Percentiles rank a stretch among this genome's conserved stretches.
These are phyloP conservation scores for Elaeagnus macrophylla DNA, from an alignment of 306 rosid species.

Conservation along the genomic window DNA sequence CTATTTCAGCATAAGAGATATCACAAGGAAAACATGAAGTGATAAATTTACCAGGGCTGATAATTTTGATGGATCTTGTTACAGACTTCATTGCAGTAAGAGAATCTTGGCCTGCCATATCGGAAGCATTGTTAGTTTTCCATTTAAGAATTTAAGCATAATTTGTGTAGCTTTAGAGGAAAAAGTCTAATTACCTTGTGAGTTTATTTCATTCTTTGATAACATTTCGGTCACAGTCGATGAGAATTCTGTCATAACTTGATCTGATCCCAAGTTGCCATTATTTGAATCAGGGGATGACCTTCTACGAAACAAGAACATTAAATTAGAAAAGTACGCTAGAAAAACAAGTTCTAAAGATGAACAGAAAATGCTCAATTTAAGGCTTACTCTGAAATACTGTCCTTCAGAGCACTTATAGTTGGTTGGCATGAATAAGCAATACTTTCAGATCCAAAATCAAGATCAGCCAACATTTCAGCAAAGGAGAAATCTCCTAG, in stretches of 20 bases:
- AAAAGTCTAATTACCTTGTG: slow-evolving; percentile 30
- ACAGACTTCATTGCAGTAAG: slow-evolving; percentile 43
- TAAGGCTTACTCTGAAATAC: slow-evolving; percentile 50
- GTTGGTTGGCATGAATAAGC: slow-evolving; percentile 37
- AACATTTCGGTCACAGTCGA: slow-evolving; percentile 46
- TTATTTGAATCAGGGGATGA: slow-evolving; percentile 34
- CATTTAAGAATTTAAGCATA: background rate
- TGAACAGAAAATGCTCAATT: slow-evolving; percentile 7
- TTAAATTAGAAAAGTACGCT: slow-evolving; percentile 12
- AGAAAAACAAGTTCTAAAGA: background rate
- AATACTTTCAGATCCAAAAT: slow-evolving; percentile 42
- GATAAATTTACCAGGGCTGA: slow-evolving; percentile 56
- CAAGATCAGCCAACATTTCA: slow-evolving; percentile 58
- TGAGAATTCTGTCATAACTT: slow-evolving; percentile 41
- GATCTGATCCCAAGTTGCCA: slow-evolving; percentile 25
- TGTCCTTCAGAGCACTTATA: slow-evolving; percentile 25
- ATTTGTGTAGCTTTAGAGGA: slow-evolving; percentile 1
- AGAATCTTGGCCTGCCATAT: slow-evolving; percentile 43
- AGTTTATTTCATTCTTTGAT: slow-evolving; percentile 36
- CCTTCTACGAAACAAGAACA: slow-evolving; percentile 23
- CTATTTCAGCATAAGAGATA: background rate
- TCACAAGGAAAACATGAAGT: background rate
- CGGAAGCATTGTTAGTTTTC: slow-evolving; percentile 5
- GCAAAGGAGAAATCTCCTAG: slow-evolving; percentile 54
- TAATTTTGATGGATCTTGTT: slow-evolving; percentile 45